Conservation (phyloP, 2,329 filamentous ascomycete species). For the Fusarium pseudonygamai region DNA sequence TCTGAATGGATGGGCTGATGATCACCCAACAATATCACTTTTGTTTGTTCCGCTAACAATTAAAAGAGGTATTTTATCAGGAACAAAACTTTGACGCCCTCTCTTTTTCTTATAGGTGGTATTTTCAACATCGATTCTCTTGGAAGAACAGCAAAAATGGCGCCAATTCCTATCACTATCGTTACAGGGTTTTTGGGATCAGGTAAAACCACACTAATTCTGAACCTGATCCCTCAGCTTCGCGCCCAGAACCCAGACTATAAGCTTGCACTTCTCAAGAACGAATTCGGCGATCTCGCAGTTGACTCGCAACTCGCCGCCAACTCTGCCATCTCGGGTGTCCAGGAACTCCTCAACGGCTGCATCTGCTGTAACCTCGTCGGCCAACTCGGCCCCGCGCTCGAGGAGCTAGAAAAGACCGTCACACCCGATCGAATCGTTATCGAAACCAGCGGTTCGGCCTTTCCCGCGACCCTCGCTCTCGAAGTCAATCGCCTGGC, state of each 20-base stretch:
- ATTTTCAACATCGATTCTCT: neutral
- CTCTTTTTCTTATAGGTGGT: neutral
- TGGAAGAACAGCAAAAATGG: constrained; percentile 54
- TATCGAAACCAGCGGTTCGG: constrained; percentile 90
- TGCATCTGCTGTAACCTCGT: constrained; percentile 99
- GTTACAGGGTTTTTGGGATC: constrained; percentile 96
- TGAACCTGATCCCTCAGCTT: constrained; percentile 93
- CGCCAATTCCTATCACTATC: constrained; percentile 89
- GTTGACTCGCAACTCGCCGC: constrained; percentile 92
- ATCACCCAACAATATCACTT: constrained; percentile 13
- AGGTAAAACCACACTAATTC: constrained; percentile 94
- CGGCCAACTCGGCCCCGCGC: constrained; percentile 84
- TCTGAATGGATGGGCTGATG: constrained; percentile 36
- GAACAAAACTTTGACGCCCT: constrained; percentile 4
- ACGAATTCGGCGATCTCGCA: constrained; percentile 95
- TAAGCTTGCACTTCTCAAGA: constrained; percentile 93
- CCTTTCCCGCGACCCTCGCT: constrained; percentile 87
- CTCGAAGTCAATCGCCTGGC: constrained; percentile 87
- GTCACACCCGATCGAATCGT: constrained; percentile 82
- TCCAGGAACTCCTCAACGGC: constrained; percentile 92
- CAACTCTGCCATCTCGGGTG: constrained; percentile 83
- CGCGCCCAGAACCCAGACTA: constrained; percentile 76
- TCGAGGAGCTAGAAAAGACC: constrained; percentile 73
- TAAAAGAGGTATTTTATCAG: constrained; percentile 38
- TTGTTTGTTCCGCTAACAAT: constrained; percentile 6